Evolutionary conservation across 495 filamentous ascomycete species (phyloP).

Genomic region (Haplographium delicatum): DNA sequence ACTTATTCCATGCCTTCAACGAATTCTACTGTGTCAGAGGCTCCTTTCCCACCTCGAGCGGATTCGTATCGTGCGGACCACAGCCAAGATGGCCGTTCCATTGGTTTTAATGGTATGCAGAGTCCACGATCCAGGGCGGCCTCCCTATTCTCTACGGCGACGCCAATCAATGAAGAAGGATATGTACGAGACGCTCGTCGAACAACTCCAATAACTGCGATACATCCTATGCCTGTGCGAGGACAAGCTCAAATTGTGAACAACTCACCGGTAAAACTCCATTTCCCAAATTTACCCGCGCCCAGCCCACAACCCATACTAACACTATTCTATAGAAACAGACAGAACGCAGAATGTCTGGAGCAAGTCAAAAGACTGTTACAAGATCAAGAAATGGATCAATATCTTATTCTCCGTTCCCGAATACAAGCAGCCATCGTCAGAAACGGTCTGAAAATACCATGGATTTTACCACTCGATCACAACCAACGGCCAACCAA

Average conservation of each 20-base stretch:
- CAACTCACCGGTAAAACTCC: background rate
- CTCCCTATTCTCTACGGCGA: conserved; percentile 2
- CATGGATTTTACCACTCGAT: too few relatives aligned
- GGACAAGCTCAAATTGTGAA: background rate
- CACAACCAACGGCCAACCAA: too few relatives aligned
- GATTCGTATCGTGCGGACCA: too few relatives aligned
- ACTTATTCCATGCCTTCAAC: too few relatives aligned
- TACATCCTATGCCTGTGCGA: conserved; percentile 6
- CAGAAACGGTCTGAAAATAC: too few relatives aligned
- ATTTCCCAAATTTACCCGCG: background rate
- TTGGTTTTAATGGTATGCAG: too few relatives aligned
- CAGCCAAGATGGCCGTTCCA: too few relatives aligned
- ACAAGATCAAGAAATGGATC: conserved; percentile 3
- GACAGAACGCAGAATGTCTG: conserved; percentile 6
- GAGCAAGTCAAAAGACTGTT: background rate
- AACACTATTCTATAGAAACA: too few relatives aligned
- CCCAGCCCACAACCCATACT: too few relatives aligned
- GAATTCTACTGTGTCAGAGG: background rate
- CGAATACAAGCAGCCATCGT: background rate
- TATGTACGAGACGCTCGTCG: background rate
- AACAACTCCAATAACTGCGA: background rate
- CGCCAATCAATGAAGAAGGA: conserved; percentile 8
- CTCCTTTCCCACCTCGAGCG: background rate
- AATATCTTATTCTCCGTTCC: conserved; percentile 2
- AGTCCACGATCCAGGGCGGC: too few relatives aligned